Base-by-base conservation (phyloP, 371 early-diverging fungal genomes). In the Mortierella sp. region DNA sequence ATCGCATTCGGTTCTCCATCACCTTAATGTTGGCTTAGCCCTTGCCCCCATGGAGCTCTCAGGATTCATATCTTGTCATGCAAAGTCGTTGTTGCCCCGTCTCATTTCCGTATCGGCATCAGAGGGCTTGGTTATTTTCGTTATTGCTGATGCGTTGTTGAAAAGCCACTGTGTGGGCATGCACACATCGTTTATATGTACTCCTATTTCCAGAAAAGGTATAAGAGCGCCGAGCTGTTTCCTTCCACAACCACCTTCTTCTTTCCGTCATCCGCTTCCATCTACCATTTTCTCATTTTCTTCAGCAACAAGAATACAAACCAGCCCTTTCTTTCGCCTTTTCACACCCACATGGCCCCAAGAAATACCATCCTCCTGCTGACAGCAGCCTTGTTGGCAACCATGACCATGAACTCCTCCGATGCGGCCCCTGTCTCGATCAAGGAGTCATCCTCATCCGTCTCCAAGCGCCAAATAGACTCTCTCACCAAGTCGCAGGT, bases 311-410 rank as follows among this genome's bases (percentile, higher is more conserved):
- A 38, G 42, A 38, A 38, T 1, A 38, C 42, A 60, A 57, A 57
- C 10, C 26, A 57, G 7, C n/a, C 60, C 3, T 16, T 31, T 5
- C 31, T 31, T 60, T 16, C 42, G 21, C 38, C 68, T 68, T 68
- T 10, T 21, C 21, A 34, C 0, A 52, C 44, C 11, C n/a, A 58
- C 7, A 80, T 80, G 80, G 50, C 72, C 16, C 80, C 75, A 47
- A 48, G 71, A 34, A 80, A 75, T 60, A 47, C 70, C 21, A 48
- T 75, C 38, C 80, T 80, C 16, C 52, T 80, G 10, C n/a, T 80
- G 52, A 57, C 80, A 21, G 54, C 75, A 10, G 72, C 80, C 13
- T n/a, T 80, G 10, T 26, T 75, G 50, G 80, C 72, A 21, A 4
- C 48, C 11, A 34, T 74, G n/a, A 34, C 55, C 14, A 34, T 70